Evolutionary conservation across 2,329 filamentous ascomycete genomes (phyloP).

Genomic region (Pseudocercospora ulei): DNA sequence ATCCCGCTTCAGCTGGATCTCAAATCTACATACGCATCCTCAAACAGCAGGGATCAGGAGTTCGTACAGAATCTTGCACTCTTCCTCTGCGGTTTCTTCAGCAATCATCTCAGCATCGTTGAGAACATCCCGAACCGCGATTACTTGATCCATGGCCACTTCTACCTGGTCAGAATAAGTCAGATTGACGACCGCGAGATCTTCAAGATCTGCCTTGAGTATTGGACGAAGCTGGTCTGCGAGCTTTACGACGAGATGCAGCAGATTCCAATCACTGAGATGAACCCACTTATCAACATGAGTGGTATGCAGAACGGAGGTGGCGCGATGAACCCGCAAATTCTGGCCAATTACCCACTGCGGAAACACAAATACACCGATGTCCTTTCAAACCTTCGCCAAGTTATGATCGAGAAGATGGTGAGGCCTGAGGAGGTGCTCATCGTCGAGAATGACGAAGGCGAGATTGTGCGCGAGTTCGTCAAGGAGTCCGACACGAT

Average conservation of each 20-base stretch:
- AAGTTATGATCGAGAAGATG: conserved; percentile 99
- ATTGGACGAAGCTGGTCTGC: conserved; percentile 97
- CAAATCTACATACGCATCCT: conserved; percentile 80
- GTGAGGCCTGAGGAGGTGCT: conserved; percentile 94
- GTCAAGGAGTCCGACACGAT: conserved; percentile 99
- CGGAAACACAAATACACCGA: conserved; percentile 97
- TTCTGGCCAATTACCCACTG: conserved; percentile 83
- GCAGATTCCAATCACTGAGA: conserved; percentile 79
- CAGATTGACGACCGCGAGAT: conserved; percentile 98
- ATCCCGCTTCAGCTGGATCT: conserved; percentile 85
- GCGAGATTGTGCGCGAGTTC: conserved; percentile 96
- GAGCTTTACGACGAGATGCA: conserved; percentile 99
- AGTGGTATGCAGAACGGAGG: conserved; percentile 63
- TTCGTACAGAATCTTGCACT: conserved; percentile 95
- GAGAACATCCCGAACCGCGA: conserved; percentile 93
- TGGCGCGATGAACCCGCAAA: conserved; percentile 71
- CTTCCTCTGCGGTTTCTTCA: conserved; percentile 95
- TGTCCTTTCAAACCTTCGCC: conserved; percentile 82
- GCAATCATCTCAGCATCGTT: conserved; percentile 83
- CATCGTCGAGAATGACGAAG: conserved; percentile 99
- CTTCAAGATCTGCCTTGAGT: conserved; percentile 98
- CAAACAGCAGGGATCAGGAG: conserved; percentile 88
- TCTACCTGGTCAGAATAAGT: conserved; percentile 94
- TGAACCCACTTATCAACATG: conserved; percentile 80
- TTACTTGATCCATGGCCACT: conserved; percentile 90